Base-by-base conservation (phyloP, 805 yeast genomes). In the Candida boleticola region DNA sequence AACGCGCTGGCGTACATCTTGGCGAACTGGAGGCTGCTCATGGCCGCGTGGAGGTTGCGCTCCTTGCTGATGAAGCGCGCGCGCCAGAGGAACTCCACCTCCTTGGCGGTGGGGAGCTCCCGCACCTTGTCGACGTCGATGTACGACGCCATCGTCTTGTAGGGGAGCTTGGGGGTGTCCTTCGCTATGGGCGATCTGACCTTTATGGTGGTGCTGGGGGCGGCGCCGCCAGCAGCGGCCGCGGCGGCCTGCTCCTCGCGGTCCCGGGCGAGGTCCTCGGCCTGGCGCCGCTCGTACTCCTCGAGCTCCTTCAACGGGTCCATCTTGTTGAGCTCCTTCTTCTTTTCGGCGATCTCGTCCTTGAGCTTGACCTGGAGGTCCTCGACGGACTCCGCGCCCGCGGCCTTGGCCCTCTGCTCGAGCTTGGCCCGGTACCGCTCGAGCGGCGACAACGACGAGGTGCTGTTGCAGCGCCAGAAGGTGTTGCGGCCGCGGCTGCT, bases 41-140 rank as follows among this genome's bases (percentile, higher is more conserved):
- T 66, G 1, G 78, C 71, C 0, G 97, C 95, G 50, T 80, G 75
- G 46, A 93, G 56, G 6, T 82, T 63, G 36, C 79, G 66, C 5
- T 80, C 82, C 44, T 77, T 77, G 44, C 64, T 60, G 34, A 77
- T 77, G 65, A 90, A 90, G 50, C 96, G 77, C 0, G 96, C 89
- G 58, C 87, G 81, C 99, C 99, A 93, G 16, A 93, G 66, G 52
- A 77, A 74, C 53, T 86, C 95, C 39, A 92, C 68, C 53, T 88
- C 95, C 47, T 76, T 72, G 19, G 19, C 19, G 3, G 60, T 52
- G 0, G 79, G 74, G 40, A 90, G 74, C 3, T 68, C 73, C 37
- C 63, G 45, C 37, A 88, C 50, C 59, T 89, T 90, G 1, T 76
- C 85, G 5, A 80, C 69, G 42, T 87, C 89, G 31, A 93, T 61